These are phyloP conservation scores for Pterocarpus macrocarpus DNA, from an alignment of 306 rosid genomes.

Conservation along the genomic window DNA sequence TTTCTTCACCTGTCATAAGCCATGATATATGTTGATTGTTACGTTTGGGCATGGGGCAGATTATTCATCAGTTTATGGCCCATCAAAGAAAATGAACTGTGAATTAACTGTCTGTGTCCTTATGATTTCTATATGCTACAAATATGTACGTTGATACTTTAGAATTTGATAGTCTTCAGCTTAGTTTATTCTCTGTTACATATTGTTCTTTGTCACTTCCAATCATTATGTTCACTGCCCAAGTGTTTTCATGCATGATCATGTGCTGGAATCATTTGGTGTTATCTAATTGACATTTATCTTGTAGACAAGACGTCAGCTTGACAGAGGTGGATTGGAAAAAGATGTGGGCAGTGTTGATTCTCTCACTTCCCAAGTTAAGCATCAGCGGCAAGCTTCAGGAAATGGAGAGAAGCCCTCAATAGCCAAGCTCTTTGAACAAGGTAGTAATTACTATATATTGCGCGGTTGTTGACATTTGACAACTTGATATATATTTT, in stretches of 20 bases:
- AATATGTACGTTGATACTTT: conserved; percentile 15
- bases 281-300: conserved; percentile 40
- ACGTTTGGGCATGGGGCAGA: not conserved
- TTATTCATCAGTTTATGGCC: conserved; percentile 25
- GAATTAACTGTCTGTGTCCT: not conserved
- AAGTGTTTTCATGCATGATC: conserved; percentile 31
- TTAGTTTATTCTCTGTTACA: not conserved
- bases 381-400: conserved; percentile 69
- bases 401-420: conserved; percentile 91
- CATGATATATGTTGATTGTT: not conserved
- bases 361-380: conserved; percentile 74
- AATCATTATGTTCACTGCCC: no score
- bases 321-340: conserved; percentile 64
- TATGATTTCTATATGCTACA: conserved; percentile 18
- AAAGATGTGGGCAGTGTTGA: conserved; percentile 63
- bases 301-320: conserved; percentile 72
- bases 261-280: conserved; percentile 24
- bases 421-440: conserved; percentile 96
- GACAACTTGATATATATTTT: conserved; percentile 38
- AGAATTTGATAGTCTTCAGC: conserved; percentile 21
- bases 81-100: conserved; percentile 2
- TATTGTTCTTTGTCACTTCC: no score
- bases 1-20: conserved; percentile 1
- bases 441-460: conserved; percentile 65
- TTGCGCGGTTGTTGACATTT: conserved; percentile 1